Base-by-base conservation (phyloP, 140 eudicot genomes). In the Ambrosia hybrid region DNA sequence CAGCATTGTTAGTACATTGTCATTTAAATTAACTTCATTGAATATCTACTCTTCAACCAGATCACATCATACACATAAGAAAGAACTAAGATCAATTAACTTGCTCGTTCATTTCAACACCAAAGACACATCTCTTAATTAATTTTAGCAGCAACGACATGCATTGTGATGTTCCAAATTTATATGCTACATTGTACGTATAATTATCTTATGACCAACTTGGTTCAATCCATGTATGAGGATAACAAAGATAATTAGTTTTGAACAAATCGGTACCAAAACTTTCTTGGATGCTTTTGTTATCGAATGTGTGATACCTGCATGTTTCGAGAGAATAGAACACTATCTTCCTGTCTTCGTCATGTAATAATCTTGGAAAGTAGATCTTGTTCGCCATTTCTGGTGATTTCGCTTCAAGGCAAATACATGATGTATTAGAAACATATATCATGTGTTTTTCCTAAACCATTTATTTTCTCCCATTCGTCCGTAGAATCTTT, bases 151-250 rank as follows among this genome's bases (percentile, higher is more conserved):
- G 30, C 30, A 21, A 21, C 30, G 30, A 21, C 30, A 21, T 1
- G 30, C 30, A 21, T 21, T 21, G 30, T 21, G 30, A 30, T 30
- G 26, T 21, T 21, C 26, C 26, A 30, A 2, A 2, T 30, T 2
- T 30, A 30, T 30, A 30, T 30, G 34, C 34, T 30, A 30, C 34
- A 30, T 30, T 30, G 34, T 30, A 30, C 34, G 34, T 30, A 30
- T 30, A 30, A 6, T 43, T 7, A 43, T 43, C 37, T 17, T 57
- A 57, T 0, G 5, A 8, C 62, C 62, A 57, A 17, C 36, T 57
- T 57, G 62, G 39, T 57, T 57, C 64, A 57, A 57, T 57, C 64
- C 64, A 57, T 57, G 64, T 26, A 57, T 57, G 39, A 21, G 39
- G 64, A 12, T 21, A 9, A 57, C 14, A 57, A 57, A 7, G 38